Evolutionary conservation across 2,329 filamentous ascomycete genomes (phyloP), one percentile per base, ranked within the genome.

Genomic region (Acephala macrosclerotiorum): DNA sequence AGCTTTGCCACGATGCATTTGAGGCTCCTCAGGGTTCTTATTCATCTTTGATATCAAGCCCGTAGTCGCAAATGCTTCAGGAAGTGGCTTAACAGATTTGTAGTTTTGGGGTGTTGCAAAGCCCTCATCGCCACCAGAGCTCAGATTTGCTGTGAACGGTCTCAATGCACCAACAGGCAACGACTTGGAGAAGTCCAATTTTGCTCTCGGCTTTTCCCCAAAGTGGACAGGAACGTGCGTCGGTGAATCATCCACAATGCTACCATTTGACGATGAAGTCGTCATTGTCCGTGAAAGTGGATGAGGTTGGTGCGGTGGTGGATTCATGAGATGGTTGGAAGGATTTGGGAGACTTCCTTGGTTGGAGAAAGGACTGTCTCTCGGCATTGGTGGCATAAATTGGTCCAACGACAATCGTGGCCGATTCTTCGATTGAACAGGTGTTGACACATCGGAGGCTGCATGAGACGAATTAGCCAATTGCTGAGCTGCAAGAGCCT

Each of bases 31-130:
- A 0, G 90, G 87, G 76, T 92, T 90, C 64, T 92, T 90, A 75
- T 96, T 96, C 78, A 96, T 92, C 81, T 99, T 99, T 12, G 96
- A 97, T 61, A 99, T 91, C 33, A 99, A 82, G 1, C 95, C 94
- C 0, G 96, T 98, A 1, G 96, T 98, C 83, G 93, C 94, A 79
- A 97, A 97, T 7, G 94, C 94, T 47, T 91, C 89, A 36, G 92
- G 90, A 63, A 92, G 85, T 25, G 94, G 91, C 75, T 90, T 93
- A 8, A 88, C 91, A 59, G 87, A 83, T 78, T 93, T 94, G 80
- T 92, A 96, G 62, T 87, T 87, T 61, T 90, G 86, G 0, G 93
- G 93, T 0, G 93, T 96, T 36, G 90, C 89, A 71, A 93, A 89
- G 25, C 78, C 76, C 4, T 83, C 84, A 22, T 83, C 80, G 51